Base-by-base conservation (phyloP, 352 stramenopile genomes). In the Phytophthora pisi region DNA sequence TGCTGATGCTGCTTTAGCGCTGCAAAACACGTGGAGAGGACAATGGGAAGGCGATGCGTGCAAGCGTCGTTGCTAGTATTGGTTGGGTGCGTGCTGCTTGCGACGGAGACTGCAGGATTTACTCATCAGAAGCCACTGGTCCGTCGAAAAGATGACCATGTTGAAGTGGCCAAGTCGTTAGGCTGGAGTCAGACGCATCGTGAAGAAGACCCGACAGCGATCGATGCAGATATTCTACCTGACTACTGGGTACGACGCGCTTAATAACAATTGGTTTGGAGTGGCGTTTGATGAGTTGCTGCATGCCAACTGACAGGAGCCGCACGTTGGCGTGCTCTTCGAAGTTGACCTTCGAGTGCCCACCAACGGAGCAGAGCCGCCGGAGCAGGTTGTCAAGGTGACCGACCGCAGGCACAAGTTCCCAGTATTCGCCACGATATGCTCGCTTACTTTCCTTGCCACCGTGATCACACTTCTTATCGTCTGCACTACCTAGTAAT, bases 361-460 rank as follows among this genome's bases (percentile, higher is more conserved):
- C 9, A 85, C 77, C 0, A 92, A 88, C 51, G 82, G 72, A 18
- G 84, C 61, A 38, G 72, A 92, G 10, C 55, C 77, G 8, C 82
- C 81, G 2, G 82, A 91, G 34, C 84, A 92, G 55, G 73, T 92
- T 34, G 81, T 92, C 54, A 92, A 92, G 51, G 84, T 92, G 45
- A 92, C 84, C 5, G 81, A 92, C 66, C 72, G 78, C 13, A 73
- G 73, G 18, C 84, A 92, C 66, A 79, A 81, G 23, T 86, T 89
- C 60, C 84, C 84, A 1, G 74, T 92, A 30, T 86, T 93, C 57
- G 82, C 84, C 9, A 91, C 82, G 4, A 77, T 88, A 10, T 91
- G 84, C 61, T 93, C 84, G 26, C 71, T 93, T 47, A 71, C 57
- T 45, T 90, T 93, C 61, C 71, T 93, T 28, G 51, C 79, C 45